Evolutionary conservation across 2,329 filamentous ascomycete species (phyloP).

Genomic region (Aspergillus nomiae): DNA sequence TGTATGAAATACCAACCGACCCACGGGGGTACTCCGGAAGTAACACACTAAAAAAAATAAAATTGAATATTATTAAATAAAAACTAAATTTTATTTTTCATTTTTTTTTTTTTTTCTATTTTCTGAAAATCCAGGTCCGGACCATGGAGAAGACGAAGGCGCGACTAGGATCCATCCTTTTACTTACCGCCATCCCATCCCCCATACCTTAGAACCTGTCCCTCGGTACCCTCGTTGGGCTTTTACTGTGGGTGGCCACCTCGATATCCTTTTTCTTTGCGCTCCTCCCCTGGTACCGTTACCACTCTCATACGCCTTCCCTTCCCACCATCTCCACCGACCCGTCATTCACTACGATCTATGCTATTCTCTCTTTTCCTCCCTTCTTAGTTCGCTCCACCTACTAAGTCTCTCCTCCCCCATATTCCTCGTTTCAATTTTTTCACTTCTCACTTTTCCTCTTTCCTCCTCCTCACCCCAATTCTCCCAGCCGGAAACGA

Average conservation of each 20-base stretch:
- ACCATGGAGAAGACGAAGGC: constrained; percentile 21
- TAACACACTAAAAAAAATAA: constrained; percentile 19
- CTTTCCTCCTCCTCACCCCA: constrained; percentile 25
- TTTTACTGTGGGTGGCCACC: constrained; percentile 25
- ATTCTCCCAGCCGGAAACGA: constrained; percentile 27
- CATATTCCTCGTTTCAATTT: constrained; percentile 25
- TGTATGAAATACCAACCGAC: constrained; percentile 24
- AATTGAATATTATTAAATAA: constrained; percentile 11
- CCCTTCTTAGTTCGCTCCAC: constrained; percentile 26
- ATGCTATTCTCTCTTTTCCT: constrained; percentile 22
- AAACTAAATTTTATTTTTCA: neutral
- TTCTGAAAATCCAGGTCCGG: constrained; percentile 12
- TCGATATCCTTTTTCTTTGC: constrained; percentile 18
- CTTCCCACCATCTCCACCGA: constrained; percentile 22
- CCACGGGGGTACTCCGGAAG: constrained; percentile 31
- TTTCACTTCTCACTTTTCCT: constrained; percentile 20
- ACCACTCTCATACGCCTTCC: constrained; percentile 22
- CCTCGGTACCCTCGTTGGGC: constrained; percentile 26
- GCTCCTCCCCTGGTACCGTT: constrained; percentile 25
- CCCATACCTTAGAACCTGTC: constrained; percentile 24
- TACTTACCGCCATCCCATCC: constrained; percentile 27
- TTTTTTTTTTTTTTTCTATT: constrained; percentile 2
- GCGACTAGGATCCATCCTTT: constrained; percentile 21
- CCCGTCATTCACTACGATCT: constrained; percentile 23
- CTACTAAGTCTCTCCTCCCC: constrained; percentile 25